A percentile compares a stretch with the other conserved stretches of the same genome.
Conservation (phyloP, 192 early-diverging fungal genomes). For the Glomus cerebriforme region DNA sequence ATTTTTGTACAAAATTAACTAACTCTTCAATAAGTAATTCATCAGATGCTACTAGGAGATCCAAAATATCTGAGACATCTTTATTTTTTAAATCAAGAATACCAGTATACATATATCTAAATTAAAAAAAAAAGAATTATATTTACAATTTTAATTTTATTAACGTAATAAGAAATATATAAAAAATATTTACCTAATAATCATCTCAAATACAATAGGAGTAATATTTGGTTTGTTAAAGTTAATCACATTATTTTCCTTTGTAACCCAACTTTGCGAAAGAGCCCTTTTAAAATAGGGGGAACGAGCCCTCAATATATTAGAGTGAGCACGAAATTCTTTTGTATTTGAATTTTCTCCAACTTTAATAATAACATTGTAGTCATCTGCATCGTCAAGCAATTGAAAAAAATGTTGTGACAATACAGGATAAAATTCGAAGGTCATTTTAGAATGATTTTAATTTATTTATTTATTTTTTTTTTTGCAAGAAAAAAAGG, state of each 20-base stretch:
- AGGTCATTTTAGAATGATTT: neutral
- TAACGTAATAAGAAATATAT: neutral
- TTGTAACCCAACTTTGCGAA: neutral
- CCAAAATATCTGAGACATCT: neutral
- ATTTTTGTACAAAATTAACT: neutral
- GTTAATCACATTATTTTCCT: neutral
- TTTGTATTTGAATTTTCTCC: constrained; percentile 7
- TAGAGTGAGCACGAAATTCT: constrained; percentile 12
- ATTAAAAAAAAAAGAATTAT: too few species aligned
- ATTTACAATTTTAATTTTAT: too few species aligned
- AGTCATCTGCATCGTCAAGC: constrained; percentile 8
- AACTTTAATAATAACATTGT: constrained; percentile 15
- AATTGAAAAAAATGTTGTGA: constrained; percentile 10
- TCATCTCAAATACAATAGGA: neutral
- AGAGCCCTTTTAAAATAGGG: neutral
- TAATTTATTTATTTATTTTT: too few species aligned
- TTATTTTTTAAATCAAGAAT: constrained; percentile 1
- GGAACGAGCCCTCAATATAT: constrained; percentile 3
- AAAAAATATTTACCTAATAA: neutral
- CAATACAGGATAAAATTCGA: neutral
- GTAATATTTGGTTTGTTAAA: constrained; percentile 26
- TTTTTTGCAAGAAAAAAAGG: too few species aligned
- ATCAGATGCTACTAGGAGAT: constrained; percentile 9
- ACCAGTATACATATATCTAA: constrained; percentile 19
- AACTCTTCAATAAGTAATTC: constrained; percentile 23